Conservation (phyloP, 192 early-diverging fungal genomes). For the Coemansia sp. region DNA sequence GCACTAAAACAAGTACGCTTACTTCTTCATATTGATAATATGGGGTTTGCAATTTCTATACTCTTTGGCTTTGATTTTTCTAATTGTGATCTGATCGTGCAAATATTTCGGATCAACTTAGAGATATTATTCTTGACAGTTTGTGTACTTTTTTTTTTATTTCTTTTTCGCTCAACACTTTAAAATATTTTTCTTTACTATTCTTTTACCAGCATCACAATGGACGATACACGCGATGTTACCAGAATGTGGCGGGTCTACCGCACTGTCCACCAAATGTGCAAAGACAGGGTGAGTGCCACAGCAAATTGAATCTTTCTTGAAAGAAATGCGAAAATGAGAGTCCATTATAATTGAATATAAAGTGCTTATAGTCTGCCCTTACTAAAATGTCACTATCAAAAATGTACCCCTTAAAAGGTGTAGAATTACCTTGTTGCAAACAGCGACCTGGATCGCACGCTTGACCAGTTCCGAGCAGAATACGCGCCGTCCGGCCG, state of each 20-base stretch:
- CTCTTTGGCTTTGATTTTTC: too few species aligned
- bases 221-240: constrained; percentile 58
- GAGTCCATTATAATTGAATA: too few species aligned
- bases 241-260: constrained; percentile 81
- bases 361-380: too few species aligned
- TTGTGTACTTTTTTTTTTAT: not conserved
- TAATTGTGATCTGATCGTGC: too few species aligned
- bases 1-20: too few species aligned
- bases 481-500: constrained; percentile 68
- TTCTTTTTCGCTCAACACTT: not conserved
- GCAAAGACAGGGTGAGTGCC: constrained; percentile 68
- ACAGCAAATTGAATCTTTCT: not conserved
- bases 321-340: too few species aligned
- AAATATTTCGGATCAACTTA: too few species aligned
- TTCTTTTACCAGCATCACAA: not conserved
- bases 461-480: constrained; percentile 75
- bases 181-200: not conserved
- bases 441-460: constrained; percentile 75
- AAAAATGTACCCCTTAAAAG: too few species aligned
- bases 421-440: constrained; percentile 82
- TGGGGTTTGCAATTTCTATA: too few species aligned
- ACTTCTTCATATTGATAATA: too few species aligned
- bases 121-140: too few species aligned
- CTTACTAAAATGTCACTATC: too few species aligned
- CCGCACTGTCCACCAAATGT: constrained; percentile 88